Evolutionary conservation across 2,329 filamentous ascomycete species (phyloP).

Genomic region (Ampelomyces quisqualis): DNA sequence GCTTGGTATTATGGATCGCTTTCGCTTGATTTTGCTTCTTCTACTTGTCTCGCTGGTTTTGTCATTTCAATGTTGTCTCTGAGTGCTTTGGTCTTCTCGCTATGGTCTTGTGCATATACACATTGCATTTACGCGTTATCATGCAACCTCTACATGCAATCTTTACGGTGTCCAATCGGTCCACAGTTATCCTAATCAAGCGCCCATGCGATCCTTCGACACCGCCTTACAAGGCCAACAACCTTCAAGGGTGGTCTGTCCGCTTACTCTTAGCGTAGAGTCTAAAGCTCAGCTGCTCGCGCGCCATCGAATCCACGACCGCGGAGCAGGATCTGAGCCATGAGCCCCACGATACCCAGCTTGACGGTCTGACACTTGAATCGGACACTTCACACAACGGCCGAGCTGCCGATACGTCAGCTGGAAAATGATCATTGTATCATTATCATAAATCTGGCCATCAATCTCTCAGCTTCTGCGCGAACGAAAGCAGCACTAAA

Average conservation of each 20-base stretch:
- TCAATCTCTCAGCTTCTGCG: too few species aligned
- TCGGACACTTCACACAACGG: neutral
- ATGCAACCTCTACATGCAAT: too few species aligned
- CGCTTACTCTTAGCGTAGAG: slow-evolving; percentile 6
- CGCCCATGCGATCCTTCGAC: neutral
- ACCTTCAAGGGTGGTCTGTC: neutral
- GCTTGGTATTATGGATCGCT: too few species aligned
- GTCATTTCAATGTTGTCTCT: too few species aligned
- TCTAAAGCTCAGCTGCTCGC: slow-evolving; percentile 7
- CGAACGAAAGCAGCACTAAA: too few species aligned
- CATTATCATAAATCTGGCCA: too few species aligned
- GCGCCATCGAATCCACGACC: slow-evolving; percentile 8
- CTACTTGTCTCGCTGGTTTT: too few species aligned
- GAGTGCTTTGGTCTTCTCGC: too few species aligned
- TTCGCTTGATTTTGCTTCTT: too few species aligned
- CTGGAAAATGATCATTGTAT: too few species aligned
- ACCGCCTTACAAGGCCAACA: neutral
- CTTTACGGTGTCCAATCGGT: neutral
- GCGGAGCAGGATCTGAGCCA: slow-evolving; percentile 6
- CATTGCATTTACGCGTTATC: too few species aligned
- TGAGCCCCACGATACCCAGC: neutral
- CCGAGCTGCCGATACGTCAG: slow-evolving; percentile 3
- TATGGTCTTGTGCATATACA: too few species aligned
- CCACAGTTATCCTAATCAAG: neutral
- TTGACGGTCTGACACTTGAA: slow-evolving; percentile 2